These are phyloP conservation scores for Herpetospermum pedunculosum DNA, from an alignment of 306 rosid species.

Conservation along the genomic window DNA sequence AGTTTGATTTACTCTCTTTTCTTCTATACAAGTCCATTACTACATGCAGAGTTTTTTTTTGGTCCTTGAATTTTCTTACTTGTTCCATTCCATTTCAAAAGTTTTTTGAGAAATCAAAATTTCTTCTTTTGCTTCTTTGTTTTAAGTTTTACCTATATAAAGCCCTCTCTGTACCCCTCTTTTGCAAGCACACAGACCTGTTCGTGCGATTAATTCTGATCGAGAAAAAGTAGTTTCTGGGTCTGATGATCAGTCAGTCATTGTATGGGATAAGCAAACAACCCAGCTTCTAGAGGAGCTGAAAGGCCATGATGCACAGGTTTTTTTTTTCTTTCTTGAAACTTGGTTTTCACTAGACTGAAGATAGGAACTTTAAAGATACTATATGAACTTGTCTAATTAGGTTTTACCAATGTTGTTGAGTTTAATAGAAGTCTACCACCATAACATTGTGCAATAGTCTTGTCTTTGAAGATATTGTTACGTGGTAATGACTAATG, in stretches of 20 bases:
- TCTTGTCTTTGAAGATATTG: not conserved
- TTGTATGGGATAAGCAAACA: conserved; percentile 97
- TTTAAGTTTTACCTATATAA: not conserved
- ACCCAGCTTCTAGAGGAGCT: conserved; percentile 97
- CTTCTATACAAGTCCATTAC: not conserved
- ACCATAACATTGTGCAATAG: not conserved
- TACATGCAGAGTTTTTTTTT: not conserved
- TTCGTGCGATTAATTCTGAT: conserved; percentile 92
- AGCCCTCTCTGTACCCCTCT: not conserved
- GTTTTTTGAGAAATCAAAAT: not conserved
- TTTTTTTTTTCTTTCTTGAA: conserved; percentile 16
- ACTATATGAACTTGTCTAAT: not conserved
- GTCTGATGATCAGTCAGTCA: conserved; percentile 83
- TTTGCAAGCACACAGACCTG: conserved; percentile 39
- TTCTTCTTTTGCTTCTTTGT: too few species aligned
- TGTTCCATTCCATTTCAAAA: not conserved
- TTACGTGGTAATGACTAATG: not conserved
- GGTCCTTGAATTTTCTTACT: not conserved
- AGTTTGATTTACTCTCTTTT: conserved; percentile 3
- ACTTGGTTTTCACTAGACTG: not conserved
- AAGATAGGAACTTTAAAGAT: not conserved
- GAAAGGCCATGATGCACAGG: conserved; percentile 95
- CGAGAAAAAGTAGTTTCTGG: conserved; percentile 92
- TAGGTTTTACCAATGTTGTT: not conserved
- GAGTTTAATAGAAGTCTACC: not conserved